Evolutionary conservation across 768 basidiomycete species (phyloP).

Genomic region (Lactifluus subvellereus): DNA sequence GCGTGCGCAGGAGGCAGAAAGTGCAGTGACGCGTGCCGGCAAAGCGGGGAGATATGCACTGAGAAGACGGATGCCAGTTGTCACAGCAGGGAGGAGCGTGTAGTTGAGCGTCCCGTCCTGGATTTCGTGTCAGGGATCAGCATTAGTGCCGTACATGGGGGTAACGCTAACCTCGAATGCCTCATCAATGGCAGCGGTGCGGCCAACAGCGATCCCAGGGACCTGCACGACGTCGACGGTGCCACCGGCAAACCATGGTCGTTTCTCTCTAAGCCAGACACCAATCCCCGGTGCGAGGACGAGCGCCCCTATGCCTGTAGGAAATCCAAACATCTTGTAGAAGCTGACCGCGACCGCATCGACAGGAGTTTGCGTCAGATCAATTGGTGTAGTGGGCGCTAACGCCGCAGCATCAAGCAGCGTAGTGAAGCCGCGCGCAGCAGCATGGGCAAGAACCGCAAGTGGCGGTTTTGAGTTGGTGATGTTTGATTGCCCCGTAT

Average conservation of each 20-base stretch:
- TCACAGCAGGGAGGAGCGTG: constrained; percentile 67
- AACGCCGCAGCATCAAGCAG: constrained; percentile 81
- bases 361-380: constrained; percentile 57
- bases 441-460: constrained; percentile 57
- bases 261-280: constrained; percentile 51
- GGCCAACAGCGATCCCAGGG: constrained; percentile 63
- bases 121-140: constrained; percentile 1
- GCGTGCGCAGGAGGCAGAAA: constrained; percentile 54
- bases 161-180: constrained; percentile 61
- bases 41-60: constrained; percentile 76
- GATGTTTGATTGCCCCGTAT: constrained; percentile 80
- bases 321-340: constrained; percentile 89
- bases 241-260: constrained; percentile 84
- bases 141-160: not conserved
- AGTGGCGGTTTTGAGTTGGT: constrained; percentile 69
- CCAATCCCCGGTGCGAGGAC: constrained; percentile 44
- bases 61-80: constrained; percentile 70
- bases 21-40: constrained; percentile 64
- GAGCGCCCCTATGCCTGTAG: constrained; percentile 78
- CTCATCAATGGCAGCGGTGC: constrained; percentile 54
- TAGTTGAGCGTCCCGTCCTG: constrained; percentile 88
- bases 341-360: constrained; percentile 83
- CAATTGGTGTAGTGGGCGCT: constrained; percentile 64
- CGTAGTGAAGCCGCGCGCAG: constrained; percentile 63
- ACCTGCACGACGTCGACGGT: constrained; percentile 81